A percentile compares a stretch with the other conserved stretches of the same genome.
These are phyloP conservation scores for Talaromyces sp. DNA, from an alignment of 2,329 filamentous ascomycete species.

Conservation along the genomic window DNA sequence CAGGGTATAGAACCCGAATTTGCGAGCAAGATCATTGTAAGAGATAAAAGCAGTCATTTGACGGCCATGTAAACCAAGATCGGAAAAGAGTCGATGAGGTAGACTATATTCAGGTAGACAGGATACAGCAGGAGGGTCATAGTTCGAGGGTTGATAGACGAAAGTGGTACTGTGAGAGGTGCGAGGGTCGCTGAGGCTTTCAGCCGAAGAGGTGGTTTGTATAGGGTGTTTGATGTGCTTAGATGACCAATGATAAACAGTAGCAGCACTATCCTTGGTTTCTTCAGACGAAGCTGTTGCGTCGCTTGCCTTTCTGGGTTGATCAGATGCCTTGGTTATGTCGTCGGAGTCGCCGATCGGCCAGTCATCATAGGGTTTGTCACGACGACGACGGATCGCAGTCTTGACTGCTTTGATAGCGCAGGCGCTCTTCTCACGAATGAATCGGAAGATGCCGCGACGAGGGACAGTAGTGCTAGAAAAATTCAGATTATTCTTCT, in stretches of 20 bases:
- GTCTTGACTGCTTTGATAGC: constrained; percentile 8
- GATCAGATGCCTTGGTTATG: neutral
- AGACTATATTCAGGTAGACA: constrained; percentile 24
- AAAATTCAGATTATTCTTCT: neutral
- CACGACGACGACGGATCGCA: constrained; percentile 1
- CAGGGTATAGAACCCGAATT: constrained; percentile 24
- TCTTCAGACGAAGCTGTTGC: constrained; percentile 30
- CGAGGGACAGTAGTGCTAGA: neutral
- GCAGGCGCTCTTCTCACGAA: constrained; percentile 3
- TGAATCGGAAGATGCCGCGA: neutral
- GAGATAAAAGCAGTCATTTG: constrained; percentile 25
- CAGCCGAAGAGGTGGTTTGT: constrained; percentile 18
- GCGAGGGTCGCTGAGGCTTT: neutral
- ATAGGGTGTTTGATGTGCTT: constrained; percentile 27
- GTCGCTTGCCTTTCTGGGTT: constrained; percentile 32
- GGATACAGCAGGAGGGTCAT: constrained; percentile 20
- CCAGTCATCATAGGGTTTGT: neutral
- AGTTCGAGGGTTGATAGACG: constrained; percentile 13
- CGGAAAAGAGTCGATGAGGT: constrained; percentile 23
- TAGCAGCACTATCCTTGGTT: constrained; percentile 32
- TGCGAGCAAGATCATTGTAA: constrained; percentile 32
- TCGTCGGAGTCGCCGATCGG: neutral
- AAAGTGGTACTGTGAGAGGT: neutral
- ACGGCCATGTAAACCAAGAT: constrained; percentile 25
- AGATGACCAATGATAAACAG: constrained; percentile 34